These are phyloP conservation scores for Camellia sinensis DNA, from an alignment of 148 eudicot genomes.

Conservation along the genomic window DNA sequence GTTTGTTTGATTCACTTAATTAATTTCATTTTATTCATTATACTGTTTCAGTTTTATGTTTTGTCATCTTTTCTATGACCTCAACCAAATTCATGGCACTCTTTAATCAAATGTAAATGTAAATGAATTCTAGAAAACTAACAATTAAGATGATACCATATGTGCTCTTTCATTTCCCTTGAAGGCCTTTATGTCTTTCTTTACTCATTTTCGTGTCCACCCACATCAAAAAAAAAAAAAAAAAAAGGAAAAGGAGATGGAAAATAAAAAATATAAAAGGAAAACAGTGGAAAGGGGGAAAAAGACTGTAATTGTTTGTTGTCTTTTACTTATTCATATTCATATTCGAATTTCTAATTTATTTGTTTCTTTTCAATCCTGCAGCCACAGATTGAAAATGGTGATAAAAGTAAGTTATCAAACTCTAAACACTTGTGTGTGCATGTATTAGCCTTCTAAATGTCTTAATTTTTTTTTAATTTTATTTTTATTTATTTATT, in stretches of 20 bases:
- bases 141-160: neutral
- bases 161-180: neutral
- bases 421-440: neutral
- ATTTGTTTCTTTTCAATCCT: slow-evolving; percentile 14
- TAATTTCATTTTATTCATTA: neutral
- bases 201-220: neutral
- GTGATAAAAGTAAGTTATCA: slow-evolving; percentile 77
- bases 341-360: slow-evolving; percentile 12
- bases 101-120: neutral
- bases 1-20: neutral
- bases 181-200: neutral
- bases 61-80: neutral
- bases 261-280: neutral
- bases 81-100: neutral
- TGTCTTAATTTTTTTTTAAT: slow-evolving; percentile 1
- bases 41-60: neutral
- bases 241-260: neutral
- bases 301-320: no score
- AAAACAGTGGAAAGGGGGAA: neutral
- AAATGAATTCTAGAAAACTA: neutral
- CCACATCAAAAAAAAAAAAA: no score
- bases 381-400: slow-evolving; percentile 95
- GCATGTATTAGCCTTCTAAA: neutral
- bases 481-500: neutral
- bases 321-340: neutral